These are phyloP conservation scores for Saturnispora dispora DNA, from an alignment of 805 yeast species.

Conservation along the genomic window DNA sequence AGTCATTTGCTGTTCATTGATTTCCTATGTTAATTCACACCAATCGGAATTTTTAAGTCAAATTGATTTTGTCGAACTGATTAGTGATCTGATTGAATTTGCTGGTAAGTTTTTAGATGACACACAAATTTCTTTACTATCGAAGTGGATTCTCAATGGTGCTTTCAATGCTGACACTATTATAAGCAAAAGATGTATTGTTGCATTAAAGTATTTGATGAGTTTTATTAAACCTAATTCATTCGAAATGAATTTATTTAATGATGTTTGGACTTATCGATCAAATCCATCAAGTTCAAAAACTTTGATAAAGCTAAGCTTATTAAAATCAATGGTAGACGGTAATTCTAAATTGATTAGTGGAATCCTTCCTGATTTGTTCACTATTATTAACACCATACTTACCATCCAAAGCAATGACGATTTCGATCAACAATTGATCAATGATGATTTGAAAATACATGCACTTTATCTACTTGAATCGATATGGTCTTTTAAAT, in stretches of 20 bases:
- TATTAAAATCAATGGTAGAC: conserved; percentile 4
- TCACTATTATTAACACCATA: conserved; percentile 12
- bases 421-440: conserved; percentile 28
- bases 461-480: conserved; percentile 36
- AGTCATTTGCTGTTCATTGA: conserved; percentile 29
- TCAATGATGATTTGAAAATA: conserved; percentile 34
- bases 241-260: background rate
- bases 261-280: background rate
- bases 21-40: conserved; percentile 27
- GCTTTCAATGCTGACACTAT: conserved; percentile 35
- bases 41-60: conserved; percentile 21
- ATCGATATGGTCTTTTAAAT: background rate
- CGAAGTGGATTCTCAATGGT: conserved; percentile 26
- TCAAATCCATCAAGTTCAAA: background rate
- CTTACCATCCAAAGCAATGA: conserved; percentile 22
- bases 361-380: conserved; percentile 7
- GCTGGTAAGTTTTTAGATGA: conserved; percentile 27
- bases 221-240: conserved; percentile 15
- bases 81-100: conserved; percentile 45
- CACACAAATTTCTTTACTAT: conserved; percentile 18
- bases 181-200: conserved; percentile 36
- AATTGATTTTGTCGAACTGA: conserved; percentile 53
- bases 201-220: conserved; percentile 31
- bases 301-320: background rate
- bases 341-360: conserved; percentile 20